Percentiles rank a stretch among this genome's conserved stretches.
Evolutionary conservation across 441 rosid genomes (phyloP).

Genomic region (Gossypium schwendimanii): DNA sequence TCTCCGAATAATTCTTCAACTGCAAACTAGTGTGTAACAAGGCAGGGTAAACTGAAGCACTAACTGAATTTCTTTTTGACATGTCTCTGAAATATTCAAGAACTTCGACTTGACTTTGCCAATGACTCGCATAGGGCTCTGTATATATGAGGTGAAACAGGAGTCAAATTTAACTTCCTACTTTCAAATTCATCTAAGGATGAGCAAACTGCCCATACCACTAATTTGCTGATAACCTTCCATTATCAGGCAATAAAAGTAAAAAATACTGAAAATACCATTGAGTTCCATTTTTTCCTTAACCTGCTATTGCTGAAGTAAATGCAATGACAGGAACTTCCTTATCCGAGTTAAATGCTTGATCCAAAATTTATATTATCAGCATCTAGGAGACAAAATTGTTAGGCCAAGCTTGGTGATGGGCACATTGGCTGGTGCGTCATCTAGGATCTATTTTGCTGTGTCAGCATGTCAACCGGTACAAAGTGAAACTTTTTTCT

Average conservation of each 20-base stretch:
- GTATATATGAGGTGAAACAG: slow-evolving; percentile 28
- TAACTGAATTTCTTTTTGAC: too few species aligned
- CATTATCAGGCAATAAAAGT: slow-evolving; percentile 54
- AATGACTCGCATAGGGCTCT: slow-evolving; percentile 42
- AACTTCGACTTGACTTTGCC: slow-evolving; percentile 61
- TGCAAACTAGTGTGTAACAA: too few species aligned
- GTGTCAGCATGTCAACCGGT: too few species aligned
- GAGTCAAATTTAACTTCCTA: slow-evolving; percentile 26
- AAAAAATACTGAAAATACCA: slow-evolving; percentile 34
- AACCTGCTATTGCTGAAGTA: slow-evolving; percentile 57
- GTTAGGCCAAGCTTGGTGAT: neutral
- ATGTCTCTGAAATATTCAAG: slow-evolving; percentile 43
- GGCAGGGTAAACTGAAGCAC: too few species aligned
- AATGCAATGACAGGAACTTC: slow-evolving; percentile 38
- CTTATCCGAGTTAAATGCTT: slow-evolving; percentile 31
- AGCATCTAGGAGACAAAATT: slow-evolving; percentile 20
- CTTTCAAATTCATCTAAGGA: slow-evolving; percentile 47
- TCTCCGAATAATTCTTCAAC: too few species aligned
- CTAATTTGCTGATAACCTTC: slow-evolving; percentile 52
- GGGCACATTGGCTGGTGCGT: slow-evolving; percentile 24
- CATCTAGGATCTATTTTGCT: slow-evolving; percentile 20
- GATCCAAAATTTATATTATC: slow-evolving; percentile 36
- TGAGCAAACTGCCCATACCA: slow-evolving; percentile 40
- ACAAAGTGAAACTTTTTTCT: too few species aligned
- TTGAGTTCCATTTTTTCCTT: slow-evolving; percentile 31